These are phyloP conservation scores for Tolypocladium pustulatum DNA, from an alignment of 2,329 filamentous ascomycete species.

Conservation along the genomic window DNA sequence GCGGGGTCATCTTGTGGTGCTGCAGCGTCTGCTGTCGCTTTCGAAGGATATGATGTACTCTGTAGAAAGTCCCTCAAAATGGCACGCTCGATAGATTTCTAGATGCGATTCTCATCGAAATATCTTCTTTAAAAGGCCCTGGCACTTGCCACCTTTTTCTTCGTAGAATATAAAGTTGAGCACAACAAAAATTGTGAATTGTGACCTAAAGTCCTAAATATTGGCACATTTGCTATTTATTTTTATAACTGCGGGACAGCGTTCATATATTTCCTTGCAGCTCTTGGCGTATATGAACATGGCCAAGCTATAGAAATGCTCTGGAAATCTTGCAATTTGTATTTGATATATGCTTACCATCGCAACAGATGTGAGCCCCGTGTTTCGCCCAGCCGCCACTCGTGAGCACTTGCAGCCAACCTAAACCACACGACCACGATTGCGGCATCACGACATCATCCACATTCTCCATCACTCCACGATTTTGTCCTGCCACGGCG, in stretches of 20 bases:
- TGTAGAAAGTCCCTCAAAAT: not conserved
- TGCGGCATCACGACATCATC: not conserved
- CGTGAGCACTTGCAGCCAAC: not conserved
- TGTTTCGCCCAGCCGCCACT: not conserved
- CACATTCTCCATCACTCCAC: not conserved
- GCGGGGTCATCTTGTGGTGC: not conserved
- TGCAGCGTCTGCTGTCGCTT: not conserved
- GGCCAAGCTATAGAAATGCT: too few species aligned
- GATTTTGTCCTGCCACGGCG: not conserved
- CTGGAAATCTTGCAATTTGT: not conserved
- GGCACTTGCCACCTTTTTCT: too few species aligned
- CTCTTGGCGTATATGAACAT: too few species aligned
- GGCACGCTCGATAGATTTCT: not conserved
- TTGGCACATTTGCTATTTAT: too few species aligned
- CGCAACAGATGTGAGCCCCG: not conserved
- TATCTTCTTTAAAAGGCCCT: not conserved
- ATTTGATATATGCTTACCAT: not conserved
- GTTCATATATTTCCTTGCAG: too few species aligned
- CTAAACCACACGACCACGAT: not conserved
- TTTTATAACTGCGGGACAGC: too few species aligned
- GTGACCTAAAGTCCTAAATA: too few species aligned
- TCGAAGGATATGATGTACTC: not conserved
- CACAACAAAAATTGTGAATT: not conserved
- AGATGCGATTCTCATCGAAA: not conserved
- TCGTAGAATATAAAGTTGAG: not conserved